Conservation (phyloP, 1,284 basidiomycete genomes). For the Malassezia equina region DNA sequence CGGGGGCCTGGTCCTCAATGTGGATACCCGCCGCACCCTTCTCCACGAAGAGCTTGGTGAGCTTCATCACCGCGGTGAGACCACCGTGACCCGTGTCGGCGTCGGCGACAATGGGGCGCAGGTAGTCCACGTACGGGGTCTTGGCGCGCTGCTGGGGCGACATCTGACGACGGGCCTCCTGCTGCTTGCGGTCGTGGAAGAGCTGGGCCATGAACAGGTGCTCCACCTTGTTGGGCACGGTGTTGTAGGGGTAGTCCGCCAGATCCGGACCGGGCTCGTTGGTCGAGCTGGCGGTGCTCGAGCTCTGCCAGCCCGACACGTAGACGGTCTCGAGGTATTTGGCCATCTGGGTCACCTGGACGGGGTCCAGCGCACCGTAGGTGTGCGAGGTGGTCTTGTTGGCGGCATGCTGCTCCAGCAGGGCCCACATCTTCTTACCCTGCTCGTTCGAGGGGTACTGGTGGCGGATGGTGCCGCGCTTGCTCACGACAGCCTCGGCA, state of each 20-base stretch:
- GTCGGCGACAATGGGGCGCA: conserved; percentile 48
- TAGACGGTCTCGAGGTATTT: conserved; percentile 49
- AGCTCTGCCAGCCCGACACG: conserved; percentile 47
- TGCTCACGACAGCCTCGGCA: conserved; percentile 81
- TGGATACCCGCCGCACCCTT: conserved; percentile 80
- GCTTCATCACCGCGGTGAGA: conserved; percentile 88
- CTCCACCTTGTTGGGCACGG: conserved; percentile 63
- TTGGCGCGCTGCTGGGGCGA: conserved; percentile 32
- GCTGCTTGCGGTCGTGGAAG: conserved; percentile 47
- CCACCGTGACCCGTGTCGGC: conserved; percentile 68
- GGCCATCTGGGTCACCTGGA: conserved; percentile 60
- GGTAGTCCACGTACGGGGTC: conserved; percentile 45
- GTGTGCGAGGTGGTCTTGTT: conserved; percentile 68
- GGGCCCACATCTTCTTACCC: conserved; percentile 75
- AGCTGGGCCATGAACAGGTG: conserved; percentile 47
- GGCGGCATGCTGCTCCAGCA: conserved; percentile 55
- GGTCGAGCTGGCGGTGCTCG: conserved; percentile 44
- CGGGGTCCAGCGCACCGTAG: conserved; percentile 94
- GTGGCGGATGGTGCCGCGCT: conserved; percentile 77
- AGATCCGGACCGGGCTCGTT: conserved; percentile 53
- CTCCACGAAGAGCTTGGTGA: conserved; percentile 83
- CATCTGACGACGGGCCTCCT: conserved; percentile 41
- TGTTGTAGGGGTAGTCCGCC: conserved; percentile 86
- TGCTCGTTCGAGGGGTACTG: conserved; percentile 74
- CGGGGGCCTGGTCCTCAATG: conserved; percentile 82